Conservation (phyloP, 2,329 filamentous ascomycete genomes). For the Colletotrichum tanaceti region DNA sequence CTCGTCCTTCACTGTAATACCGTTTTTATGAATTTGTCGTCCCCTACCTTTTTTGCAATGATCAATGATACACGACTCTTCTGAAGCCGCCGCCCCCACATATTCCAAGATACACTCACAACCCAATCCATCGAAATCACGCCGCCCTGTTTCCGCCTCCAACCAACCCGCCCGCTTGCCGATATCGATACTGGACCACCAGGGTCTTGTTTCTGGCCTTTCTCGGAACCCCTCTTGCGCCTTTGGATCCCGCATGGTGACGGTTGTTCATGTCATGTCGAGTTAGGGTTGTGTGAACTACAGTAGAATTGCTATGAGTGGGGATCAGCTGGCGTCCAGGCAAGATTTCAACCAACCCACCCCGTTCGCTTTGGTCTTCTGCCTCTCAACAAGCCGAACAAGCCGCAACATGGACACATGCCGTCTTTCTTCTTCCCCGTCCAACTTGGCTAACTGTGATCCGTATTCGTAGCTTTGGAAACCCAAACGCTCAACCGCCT, state of each 20-base stretch:
- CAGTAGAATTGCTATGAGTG: conserved; percentile 69
- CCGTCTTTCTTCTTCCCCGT: conserved; percentile 33
- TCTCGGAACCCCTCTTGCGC: conserved; percentile 1
- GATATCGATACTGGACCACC: not conserved
- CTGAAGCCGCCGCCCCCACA: conserved; percentile 33
- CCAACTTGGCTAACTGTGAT: conserved; percentile 51
- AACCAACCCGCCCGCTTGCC: conserved; percentile 3
- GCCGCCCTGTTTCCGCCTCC: conserved; percentile 1
- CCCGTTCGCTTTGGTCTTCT: conserved; percentile 39
- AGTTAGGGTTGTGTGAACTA: conserved; percentile 41
- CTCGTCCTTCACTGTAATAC: conserved; percentile 26
- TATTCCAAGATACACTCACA: conserved; percentile 16
- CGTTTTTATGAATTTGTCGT: conserved; percentile 21
- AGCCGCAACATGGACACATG: conserved; percentile 30
- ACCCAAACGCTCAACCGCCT: conserved; percentile 70
- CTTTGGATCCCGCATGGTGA: conserved; percentile 24
- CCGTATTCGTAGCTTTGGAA: conserved; percentile 66
- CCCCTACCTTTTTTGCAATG: conserved; percentile 39
- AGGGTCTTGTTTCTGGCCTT: not conserved
- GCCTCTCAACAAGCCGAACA: conserved; percentile 35
- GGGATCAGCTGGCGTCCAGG: conserved; percentile 68
- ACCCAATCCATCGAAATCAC: conserved; percentile 26
- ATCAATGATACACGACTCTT: conserved; percentile 42
- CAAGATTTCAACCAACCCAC: conserved; percentile 48
- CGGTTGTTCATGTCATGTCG: conserved; percentile 40